phyloP scores from a whole-genome alignment of 805 yeast species.

The Wickerhamiella domercqiae region DNA sequence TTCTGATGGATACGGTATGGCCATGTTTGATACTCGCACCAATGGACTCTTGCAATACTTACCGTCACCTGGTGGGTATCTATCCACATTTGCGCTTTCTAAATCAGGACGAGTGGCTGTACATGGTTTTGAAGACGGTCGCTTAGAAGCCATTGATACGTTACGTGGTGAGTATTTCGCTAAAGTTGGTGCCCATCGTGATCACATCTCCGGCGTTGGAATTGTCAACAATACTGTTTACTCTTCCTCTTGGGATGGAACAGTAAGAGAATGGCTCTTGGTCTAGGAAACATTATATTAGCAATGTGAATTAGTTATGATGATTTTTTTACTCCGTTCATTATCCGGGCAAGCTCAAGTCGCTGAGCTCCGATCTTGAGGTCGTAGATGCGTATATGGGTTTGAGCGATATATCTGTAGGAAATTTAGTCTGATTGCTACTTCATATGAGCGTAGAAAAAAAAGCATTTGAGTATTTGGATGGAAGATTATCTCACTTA shows the following conservation, averaged over 20 bases:
- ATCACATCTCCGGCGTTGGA: constrained; percentile 7
- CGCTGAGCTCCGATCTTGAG: too few relatives aligned
- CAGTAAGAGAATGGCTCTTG: constrained; percentile 1
- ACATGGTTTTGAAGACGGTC: constrained; percentile 11
- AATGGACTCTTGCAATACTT: constrained; percentile 2
- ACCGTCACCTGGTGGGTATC: not conserved
- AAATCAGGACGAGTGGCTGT: constrained; percentile 14
- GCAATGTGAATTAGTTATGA: not conserved
- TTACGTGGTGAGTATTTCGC: constrained; percentile 5
- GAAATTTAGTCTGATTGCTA: too few relatives aligned
- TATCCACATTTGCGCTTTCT: constrained; percentile 8
- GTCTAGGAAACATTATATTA: not conserved
- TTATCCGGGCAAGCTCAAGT: too few relatives aligned
- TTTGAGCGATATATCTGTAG: too few relatives aligned
- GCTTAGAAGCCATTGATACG: constrained; percentile 9
- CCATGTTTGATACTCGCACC: constrained; percentile 12
- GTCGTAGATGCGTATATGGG: too few relatives aligned
- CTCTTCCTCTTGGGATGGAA: constrained; percentile 11
- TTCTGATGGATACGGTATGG: constrained; percentile 1
- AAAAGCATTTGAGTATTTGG: too few relatives aligned
- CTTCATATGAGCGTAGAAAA: too few relatives aligned
- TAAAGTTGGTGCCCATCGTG: constrained; percentile 6
- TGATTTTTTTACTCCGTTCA: not conserved
- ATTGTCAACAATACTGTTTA: constrained; percentile 3
- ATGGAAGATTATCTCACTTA: too few relatives aligned